These are phyloP conservation scores for Lotus japonicus DNA, from an alignment of 306 rosid genomes.

Conservation along the genomic window DNA sequence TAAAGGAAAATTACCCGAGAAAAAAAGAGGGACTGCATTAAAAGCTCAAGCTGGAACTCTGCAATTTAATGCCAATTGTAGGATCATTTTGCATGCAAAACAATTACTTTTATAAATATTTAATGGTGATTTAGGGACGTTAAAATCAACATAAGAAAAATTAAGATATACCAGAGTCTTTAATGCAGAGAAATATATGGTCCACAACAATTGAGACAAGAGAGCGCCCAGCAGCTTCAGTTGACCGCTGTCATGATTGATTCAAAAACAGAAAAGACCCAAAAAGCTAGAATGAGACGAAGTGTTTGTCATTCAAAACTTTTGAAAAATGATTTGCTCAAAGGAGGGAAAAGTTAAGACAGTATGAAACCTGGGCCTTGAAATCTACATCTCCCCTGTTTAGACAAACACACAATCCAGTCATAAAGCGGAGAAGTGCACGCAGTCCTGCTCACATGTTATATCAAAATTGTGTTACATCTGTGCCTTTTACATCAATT, in stretches of 20 bases:
- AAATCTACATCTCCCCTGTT: slow-evolving; percentile 80
- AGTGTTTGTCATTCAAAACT: slow-evolving; percentile 14
- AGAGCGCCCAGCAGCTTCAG: slow-evolving; percentile 84
- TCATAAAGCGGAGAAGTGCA: slow-evolving; percentile 91
- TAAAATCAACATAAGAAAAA: background rate
- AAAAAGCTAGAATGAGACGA: slow-evolving; percentile 12
- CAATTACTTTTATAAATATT: background rate
- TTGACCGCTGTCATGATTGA: slow-evolving; percentile 57
- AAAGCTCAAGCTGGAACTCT: slow-evolving; percentile 93
- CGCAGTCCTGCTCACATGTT: slow-evolving; percentile 66
- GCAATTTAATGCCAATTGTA: slow-evolving; percentile 39
- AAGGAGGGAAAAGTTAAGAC: slow-evolving; percentile 17
- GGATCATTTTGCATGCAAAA: slow-evolving; percentile 22
- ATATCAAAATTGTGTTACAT: slow-evolving; percentile 10
- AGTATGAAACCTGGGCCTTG: slow-evolving; percentile 59
- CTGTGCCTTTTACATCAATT: background rate
- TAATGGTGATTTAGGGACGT: background rate
- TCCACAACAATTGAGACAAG: slow-evolving; percentile 78
- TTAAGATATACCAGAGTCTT: slow-evolving; percentile 66
- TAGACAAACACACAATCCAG: slow-evolving; percentile 80
- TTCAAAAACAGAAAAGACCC: slow-evolving; percentile 20
- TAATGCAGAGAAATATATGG: slow-evolving; percentile 89
- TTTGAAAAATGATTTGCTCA: background rate
- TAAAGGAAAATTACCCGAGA: slow-evolving; percentile 66
- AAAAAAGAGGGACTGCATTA: slow-evolving; percentile 89